Evolutionary conservation across 805 yeast species (phyloP).

Genomic region (Starmerella bombicola): DNA sequence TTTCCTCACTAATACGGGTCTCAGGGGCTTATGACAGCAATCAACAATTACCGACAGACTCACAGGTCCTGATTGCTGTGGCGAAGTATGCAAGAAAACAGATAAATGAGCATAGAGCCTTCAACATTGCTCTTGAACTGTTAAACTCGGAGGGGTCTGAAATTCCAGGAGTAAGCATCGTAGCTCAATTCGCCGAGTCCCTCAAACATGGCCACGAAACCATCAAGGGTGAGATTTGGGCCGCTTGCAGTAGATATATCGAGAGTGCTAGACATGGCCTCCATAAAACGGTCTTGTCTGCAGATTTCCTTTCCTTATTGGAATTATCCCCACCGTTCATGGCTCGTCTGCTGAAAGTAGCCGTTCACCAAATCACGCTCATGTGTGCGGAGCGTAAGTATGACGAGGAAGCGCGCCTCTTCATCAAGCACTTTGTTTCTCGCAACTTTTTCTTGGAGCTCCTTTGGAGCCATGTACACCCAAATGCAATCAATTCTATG

Average conservation of each 20-base stretch:
- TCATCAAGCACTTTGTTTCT: constrained; percentile 1
- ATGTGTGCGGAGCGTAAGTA: constrained; percentile 12
- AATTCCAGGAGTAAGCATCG: constrained; percentile 2
- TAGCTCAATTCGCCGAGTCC: background rate
- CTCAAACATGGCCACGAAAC: background rate
- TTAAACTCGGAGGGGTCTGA: background rate
- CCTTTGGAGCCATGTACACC: constrained; percentile 14
- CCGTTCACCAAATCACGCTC: constrained; percentile 19
- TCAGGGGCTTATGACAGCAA: constrained; percentile 7
- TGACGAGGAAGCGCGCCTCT: background rate
- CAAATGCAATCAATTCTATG: constrained; percentile 25
- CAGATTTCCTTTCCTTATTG: constrained; percentile 1
- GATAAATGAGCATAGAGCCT: constrained; percentile 5
- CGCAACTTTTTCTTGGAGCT: background rate
- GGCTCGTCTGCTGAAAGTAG: constrained; percentile 17
- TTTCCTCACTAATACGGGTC: constrained; percentile 15
- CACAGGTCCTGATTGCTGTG: constrained; percentile 17
- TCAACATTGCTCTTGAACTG: constrained; percentile 2
- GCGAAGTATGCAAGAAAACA: constrained; percentile 12
- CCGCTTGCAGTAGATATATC: constrained; percentile 2
- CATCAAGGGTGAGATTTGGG: constrained; percentile 1
- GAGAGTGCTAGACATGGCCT: constrained; percentile 5
- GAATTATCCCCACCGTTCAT: constrained; percentile 1
- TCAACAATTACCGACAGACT: constrained; percentile 5
- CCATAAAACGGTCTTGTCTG: constrained; percentile 1